phyloP scores from a whole-genome alignment of 2,329 filamentous ascomycete species.

The Xylaria multiplex region DNA sequence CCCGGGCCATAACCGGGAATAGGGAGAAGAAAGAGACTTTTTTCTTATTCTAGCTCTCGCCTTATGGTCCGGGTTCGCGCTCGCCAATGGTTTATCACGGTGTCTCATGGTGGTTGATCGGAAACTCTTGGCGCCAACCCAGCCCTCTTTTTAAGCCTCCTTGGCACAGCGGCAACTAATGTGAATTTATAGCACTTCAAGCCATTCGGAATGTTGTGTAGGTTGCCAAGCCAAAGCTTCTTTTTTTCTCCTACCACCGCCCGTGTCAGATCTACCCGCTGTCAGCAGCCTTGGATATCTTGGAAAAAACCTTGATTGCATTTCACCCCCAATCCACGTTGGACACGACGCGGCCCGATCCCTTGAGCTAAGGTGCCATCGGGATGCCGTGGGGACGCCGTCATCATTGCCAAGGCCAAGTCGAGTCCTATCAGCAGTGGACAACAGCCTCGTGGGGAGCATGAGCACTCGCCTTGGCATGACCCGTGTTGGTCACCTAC shows the following conservation, averaged over 20 bases:
- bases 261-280: conserved; percentile 35
- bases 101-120: conserved; percentile 36
- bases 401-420: conserved; percentile 31
- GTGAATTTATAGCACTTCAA: conserved; percentile 49
- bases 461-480: conserved; percentile 2
- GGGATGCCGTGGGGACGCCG: conserved; percentile 15
- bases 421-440: not conserved
- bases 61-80: conserved; percentile 15
- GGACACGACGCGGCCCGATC: conserved; percentile 14
- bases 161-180: conserved; percentile 49
- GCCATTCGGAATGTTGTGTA: conserved; percentile 51
- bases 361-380: conserved; percentile 10
- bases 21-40: conserved; percentile 16
- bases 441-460: conserved; percentile 9
- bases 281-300: conserved; percentile 17
- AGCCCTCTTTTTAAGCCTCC: conserved; percentile 45
- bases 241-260: conserved; percentile 40
- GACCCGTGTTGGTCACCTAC: not conserved
- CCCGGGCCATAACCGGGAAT: conserved; percentile 5
- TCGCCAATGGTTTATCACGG: conserved; percentile 38
- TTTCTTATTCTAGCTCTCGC: conserved; percentile 28
- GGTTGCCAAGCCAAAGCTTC: conserved; percentile 48
- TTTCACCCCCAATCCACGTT: conserved; percentile 6
- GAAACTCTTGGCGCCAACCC: conserved; percentile 49
- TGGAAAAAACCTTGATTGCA: conserved; percentile 32